Conservation (phyloP, 2,329 filamentous ascomycete genomes). For the Xylaria sp. region DNA sequence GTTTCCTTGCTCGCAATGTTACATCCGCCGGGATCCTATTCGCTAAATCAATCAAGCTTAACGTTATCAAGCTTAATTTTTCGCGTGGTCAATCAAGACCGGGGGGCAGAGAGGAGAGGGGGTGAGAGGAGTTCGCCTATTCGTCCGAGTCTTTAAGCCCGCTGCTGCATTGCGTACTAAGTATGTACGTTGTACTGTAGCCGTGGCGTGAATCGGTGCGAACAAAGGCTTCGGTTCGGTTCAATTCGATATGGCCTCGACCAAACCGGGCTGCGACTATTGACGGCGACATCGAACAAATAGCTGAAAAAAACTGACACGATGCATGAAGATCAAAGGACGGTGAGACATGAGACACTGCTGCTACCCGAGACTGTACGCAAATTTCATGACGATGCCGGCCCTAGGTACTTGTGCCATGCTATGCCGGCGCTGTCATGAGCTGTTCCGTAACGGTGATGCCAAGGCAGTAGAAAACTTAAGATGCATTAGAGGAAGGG, state of each 20-base stretch:
- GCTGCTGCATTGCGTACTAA: slow-evolving; percentile 4
- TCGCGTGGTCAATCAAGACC: slow-evolving; percentile 23
- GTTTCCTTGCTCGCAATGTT: slow-evolving; percentile 23
- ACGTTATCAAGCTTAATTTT: slow-evolving; percentile 34
- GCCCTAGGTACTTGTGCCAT: background rate
- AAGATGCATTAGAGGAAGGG: slow-evolving; percentile 12
- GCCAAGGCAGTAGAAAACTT: slow-evolving; percentile 27
- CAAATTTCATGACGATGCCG: background rate
- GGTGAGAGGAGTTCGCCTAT: slow-evolving; percentile 17
- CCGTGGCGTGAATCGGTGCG: background rate
- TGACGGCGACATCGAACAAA: background rate
- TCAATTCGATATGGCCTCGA: background rate
- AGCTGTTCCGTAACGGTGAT: slow-evolving; percentile 13
- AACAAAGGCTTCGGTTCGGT: background rate
- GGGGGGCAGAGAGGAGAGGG: too few relatives aligned
- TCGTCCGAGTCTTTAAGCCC: background rate
- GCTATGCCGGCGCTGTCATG: background rate
- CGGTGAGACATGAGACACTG: background rate
- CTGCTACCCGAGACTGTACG: background rate
- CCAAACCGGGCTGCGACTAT: slow-evolving; percentile 9
- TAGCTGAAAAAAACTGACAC: background rate
- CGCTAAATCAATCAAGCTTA: slow-evolving; percentile 34
- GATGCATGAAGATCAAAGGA: background rate
- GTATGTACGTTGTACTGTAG: too few relatives aligned
- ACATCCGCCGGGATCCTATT: slow-evolving; percentile 32